Conservation (phyloP, 1,284 basidiomycete species). For the Ustilago nuda region DNA sequence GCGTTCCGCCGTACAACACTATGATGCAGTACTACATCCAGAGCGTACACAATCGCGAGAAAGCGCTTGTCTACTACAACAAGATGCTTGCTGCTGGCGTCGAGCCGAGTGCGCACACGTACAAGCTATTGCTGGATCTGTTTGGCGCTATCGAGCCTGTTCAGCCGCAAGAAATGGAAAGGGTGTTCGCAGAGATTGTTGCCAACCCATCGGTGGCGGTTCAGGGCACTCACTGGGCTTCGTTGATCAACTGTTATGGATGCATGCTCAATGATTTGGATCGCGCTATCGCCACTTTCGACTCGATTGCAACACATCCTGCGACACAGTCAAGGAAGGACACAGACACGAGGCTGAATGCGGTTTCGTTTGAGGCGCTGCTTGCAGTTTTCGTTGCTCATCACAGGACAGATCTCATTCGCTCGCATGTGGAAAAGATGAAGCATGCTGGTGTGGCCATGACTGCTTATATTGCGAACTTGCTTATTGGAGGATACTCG, state of each 20-base stretch:
- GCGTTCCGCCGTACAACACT: slow-evolving; percentile 94
- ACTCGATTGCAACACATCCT: slow-evolving; percentile 76
- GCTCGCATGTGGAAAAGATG: slow-evolving; percentile 78
- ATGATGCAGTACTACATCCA: slow-evolving; percentile 98
- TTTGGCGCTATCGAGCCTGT: slow-evolving; percentile 85
- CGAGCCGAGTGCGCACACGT: slow-evolving; percentile 64
- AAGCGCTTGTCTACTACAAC: slow-evolving; percentile 76
- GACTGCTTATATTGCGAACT: slow-evolving; percentile 96
- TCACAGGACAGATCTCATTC: slow-evolving; percentile 82
- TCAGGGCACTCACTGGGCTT: slow-evolving; percentile 89
- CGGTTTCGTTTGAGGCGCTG: slow-evolving; percentile 89
- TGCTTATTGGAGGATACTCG: slow-evolving; percentile 78
- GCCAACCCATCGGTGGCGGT: slow-evolving; percentile 74
- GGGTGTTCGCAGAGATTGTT: slow-evolving; percentile 77
- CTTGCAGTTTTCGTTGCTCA: slow-evolving; percentile 87
- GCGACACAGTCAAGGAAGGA: slow-evolving; percentile 62
- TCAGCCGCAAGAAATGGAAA: slow-evolving; percentile 80
- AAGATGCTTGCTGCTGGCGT: slow-evolving; percentile 78
- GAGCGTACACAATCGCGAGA: slow-evolving; percentile 83
- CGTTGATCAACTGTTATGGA: slow-evolving; percentile 90
- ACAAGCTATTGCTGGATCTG: slow-evolving; percentile 83
- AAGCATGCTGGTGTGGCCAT: slow-evolving; percentile 78
- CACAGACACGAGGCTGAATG: slow-evolving; percentile 75
- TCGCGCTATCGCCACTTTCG: slow-evolving; percentile 81
- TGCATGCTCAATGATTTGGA: slow-evolving; percentile 82